Evolutionary conservation across 208 protist species (phyloP), one percentile per base, ranked within the genome.

Genomic region (Tetramitus jugosus): DNA sequence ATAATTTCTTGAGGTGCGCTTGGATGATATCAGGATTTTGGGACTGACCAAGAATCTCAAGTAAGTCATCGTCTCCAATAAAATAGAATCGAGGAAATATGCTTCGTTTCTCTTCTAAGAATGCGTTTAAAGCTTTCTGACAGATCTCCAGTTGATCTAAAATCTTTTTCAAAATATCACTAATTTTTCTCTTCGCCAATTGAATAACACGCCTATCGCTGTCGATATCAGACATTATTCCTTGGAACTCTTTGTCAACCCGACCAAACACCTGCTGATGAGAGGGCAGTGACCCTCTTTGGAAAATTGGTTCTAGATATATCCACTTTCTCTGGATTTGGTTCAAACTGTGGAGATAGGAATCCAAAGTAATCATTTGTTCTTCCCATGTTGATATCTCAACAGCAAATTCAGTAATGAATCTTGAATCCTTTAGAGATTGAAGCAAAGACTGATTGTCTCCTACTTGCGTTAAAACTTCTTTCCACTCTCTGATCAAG

Each of bases 271-370:
- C 89, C 60, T 87, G 84, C 82, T 96, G 92, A 79, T 99, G 94
- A 71, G 92, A 84, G 10, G 97, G 96, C 49, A 99, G 84, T 14
- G 96, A 94, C 26, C 95, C 96, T 29, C 94, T 91, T 26, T 86
- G 87, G 78, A 99, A 98, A 77, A 99, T 98, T 65, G 97, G 97
- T 87, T 98, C 96, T 3, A 99, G 87, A 83, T 98, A 98, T 8
- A 98, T 89, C 96, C 96, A 98, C 82, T 97, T 96, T 67, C 96
- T 88, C 86, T 99, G 97, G 81, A 99, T 96, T 76, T 91, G 87
- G 76, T 94, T 97, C 86, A 99, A 94, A 62, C 88, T 78, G 8
- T 89, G 84, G 69, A 98, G 85, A 72, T 93, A 93, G 71, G 91
- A 86, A 80, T 95, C 92, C 23, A 99, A 87, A 23, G 84, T 87